Base-by-base conservation (phyloP, 768 basidiomycete species). In the Lactarius vividus region DNA sequence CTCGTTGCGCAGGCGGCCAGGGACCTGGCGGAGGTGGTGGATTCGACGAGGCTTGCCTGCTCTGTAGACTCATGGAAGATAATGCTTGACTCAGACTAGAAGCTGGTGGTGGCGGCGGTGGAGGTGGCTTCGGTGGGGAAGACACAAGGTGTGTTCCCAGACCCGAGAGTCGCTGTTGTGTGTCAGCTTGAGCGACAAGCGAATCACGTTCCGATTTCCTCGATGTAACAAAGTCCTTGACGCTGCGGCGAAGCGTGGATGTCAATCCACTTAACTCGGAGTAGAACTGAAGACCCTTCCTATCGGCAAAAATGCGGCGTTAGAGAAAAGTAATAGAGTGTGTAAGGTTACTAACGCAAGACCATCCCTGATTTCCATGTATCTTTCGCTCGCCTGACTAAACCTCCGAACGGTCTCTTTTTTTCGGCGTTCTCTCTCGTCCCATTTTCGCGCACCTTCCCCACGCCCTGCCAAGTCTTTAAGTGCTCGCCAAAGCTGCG, bases 281-380 rank as follows among this genome's bases (percentile, higher is more conserved):
- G 74, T 99, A 98, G 76, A 96, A 99, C 53, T 89, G 86, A 1
- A 94, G 79, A 0, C 96, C 96, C 74, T 95, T 96, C 15, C 92
- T 94, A 74, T 69, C 70, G 15, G 52, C 37, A 28, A 37, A 63
- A 31, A 49, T 61, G 69, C 18, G 62, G 52, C 35, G 35, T 29
- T 44, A 49, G 46, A 57, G 63, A 67, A 52, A 70, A 72, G 8
- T 62, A 65, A 4, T 29, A 42, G 59, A 26, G 54, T 29, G 52
- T 55, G 29, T 59, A 44, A 63, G n/a, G 52, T 44, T 55, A 86
- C 91, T 67, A 74, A 92, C 91, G 85, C 86, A 52, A 96, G 74
- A 18, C 95, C 95, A 73, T 91, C 89, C 8, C 89, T 81, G 39
- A 94, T 88, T 75, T 97, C 92, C 81, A 88, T 87, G 74, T 95